phyloP scores from a whole-genome alignment of 257 asterid genomes.

The Solanum acaule region DNA sequence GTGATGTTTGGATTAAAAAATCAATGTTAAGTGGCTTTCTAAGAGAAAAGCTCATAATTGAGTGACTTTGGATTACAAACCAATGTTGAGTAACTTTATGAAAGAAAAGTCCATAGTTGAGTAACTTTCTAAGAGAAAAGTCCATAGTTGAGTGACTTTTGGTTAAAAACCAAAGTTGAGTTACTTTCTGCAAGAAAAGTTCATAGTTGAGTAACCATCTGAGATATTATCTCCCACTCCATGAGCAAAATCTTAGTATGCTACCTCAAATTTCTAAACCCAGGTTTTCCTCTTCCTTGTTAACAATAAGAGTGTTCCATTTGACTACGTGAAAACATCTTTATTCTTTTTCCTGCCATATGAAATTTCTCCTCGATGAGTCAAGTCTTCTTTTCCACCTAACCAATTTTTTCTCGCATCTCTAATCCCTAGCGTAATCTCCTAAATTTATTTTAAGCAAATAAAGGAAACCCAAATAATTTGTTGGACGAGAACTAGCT shows the following conservation, averaged over 20 bases:
- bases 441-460: neutral
- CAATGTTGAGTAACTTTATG: neutral
- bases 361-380: neutral
- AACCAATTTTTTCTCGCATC: neutral
- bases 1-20: neutral
- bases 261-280: neutral
- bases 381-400: neutral
- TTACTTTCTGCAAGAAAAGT: too few species aligned
- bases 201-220: neutral
- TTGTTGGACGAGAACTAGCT: neutral
- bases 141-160: neutral
- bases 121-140: neutral
- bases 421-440: neutral
- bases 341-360: neutral
- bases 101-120: neutral
- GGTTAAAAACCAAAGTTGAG: too few species aligned
- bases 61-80: neutral
- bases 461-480: neutral
- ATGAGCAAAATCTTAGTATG: neutral
- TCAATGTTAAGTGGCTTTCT: neutral
- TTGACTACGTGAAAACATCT: neutral
- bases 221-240: neutral
- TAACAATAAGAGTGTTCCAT: neutral
- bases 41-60: neutral
- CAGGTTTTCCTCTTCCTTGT: neutral